Evolutionary conservation across 2,329 filamentous ascomycete species (phyloP), one percentile per base, ranked within the genome.

Genomic region (Canariomyces notabilis): DNA sequence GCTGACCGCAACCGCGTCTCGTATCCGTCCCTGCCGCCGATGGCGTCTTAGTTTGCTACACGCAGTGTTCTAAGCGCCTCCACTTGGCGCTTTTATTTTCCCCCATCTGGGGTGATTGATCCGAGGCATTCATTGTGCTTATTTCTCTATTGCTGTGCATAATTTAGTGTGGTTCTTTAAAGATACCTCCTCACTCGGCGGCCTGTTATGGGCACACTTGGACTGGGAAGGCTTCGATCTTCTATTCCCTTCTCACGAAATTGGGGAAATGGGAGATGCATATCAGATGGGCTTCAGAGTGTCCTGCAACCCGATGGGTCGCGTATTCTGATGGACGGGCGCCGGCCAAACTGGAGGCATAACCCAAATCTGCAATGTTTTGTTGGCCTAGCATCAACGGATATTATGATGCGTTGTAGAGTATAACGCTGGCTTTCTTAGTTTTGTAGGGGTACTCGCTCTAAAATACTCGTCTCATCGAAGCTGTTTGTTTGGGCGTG

Each of bases 21-120:
- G 8, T 54, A 54, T n/a, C 51, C 51, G 5, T 46, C 49, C 43
- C 46, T 53, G 31, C 51, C 51, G 36, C 51, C 51, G 14, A 46
- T 46, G 42, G 41, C 9, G 14, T 12, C 9, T 29, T 29, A 29
- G 26, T 4, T 3, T 12, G 11, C 26, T 8, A 4, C 9, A 4
- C 26, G 9, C 7, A 5, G 26, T 29, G 9, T 4, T 9, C 4
- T 12, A 12, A 29, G 8, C 7, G 9, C 26, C 7, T 29, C 26
- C 14, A 9, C 20, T 37, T 19, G 19, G 18, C 23, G 14, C 18
- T 14, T 19, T n/a, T n/a, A n/a, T n/a, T n/a, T n/a, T n/a, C n/a
- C n/a, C n/a, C n/a, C n/a, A 12, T 12, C 4, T 12, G 14, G 8
- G 7, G 26, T 9, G 4, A 29, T 29, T 29, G 4, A 12, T 4